Evolutionary conservation across 352 stramenopile species (phyloP), one percentile per base, ranked within the genome.

Genomic region (Pythium brassicae): DNA sequence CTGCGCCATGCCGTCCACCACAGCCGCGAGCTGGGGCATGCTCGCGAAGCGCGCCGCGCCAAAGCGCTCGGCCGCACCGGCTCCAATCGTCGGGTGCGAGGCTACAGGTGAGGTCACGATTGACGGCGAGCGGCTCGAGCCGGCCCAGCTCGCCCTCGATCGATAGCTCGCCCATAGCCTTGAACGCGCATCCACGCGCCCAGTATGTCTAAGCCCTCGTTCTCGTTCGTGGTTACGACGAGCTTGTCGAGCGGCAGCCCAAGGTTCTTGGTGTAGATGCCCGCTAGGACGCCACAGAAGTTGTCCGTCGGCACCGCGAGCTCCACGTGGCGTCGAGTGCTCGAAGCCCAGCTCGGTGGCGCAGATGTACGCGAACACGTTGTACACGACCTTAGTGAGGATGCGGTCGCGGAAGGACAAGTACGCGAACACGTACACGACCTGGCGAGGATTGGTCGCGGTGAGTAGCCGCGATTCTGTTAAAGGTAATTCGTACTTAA

Each of bases 281-380:
- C 97, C 6, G 97, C 97, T 45, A 99, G 77, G 62, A 99, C 97
- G 78, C 99, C 96, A 32, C 97, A 97, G 78, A 99, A 99, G 83
- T 99, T 99, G 66, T 97, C 97, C 23, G 97, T 99, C 6, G 97
- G 97, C 39, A 99, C 97, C 0, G 95, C 97, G 65, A 98, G 99
- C 61, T 85, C 77, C n/a, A 95, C 73, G 39, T n/a, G n/a, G n/a
- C n/a, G n/a, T n/a, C n/a, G n/a, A n/a, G n/a, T 95, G 78, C 11
- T 66, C 72, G 52, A 86, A 72, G 50, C 68, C 85, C 69, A 71
- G 72, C 65, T 84, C 80, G 53, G 73, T 85, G 46, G 76, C 74
- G 54, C 93, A 86, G 40, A 99, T 89, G 76, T 99, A 99, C 50
- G 93, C 94, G 80, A 96, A 99, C 62, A 99, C 98, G 76, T 99